phyloP scores from a whole-genome alignment of 768 basidiomycete genomes.

The Chlorophyllum brunneum region DNA sequence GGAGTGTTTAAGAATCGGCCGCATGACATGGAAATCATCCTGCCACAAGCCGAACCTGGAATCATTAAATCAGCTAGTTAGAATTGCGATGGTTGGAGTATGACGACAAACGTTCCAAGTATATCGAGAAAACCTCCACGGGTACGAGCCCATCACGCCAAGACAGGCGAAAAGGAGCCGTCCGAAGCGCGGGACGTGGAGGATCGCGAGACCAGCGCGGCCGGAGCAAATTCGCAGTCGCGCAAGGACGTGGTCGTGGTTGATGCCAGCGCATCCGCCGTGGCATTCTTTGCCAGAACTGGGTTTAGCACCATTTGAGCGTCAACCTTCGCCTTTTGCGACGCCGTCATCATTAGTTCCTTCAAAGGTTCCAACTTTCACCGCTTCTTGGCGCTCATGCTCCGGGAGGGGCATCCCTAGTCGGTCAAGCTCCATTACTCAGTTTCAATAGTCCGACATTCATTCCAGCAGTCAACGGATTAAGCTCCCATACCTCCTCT shows the following conservation, averaged over 20 bases:
- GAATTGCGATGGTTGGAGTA: background rate
- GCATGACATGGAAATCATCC: background rate
- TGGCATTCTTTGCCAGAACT: no score
- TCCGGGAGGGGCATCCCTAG: no score
- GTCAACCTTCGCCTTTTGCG: no score
- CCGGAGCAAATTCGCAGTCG: background rate
- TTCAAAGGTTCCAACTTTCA: no score
- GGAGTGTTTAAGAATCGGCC: background rate
- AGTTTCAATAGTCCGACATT: no score
- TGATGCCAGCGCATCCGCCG: no score
- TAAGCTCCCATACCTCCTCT: no score
- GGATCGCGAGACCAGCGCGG: background rate
- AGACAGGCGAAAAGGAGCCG: background rate
- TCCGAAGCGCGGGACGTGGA: background rate
- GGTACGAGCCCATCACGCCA: background rate
- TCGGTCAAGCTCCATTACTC: no score
- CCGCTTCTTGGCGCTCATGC: no score
- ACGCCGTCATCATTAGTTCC: no score
- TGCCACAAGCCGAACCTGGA: background rate
- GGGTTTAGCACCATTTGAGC: no score
- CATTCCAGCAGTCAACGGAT: no score
- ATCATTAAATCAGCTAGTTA: background rate
- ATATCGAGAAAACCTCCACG: slow-evolving; percentile 2
- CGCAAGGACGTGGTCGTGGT: background rate
- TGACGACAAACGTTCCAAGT: slow-evolving; percentile 6